Base-by-base conservation (phyloP, 306 rosid species). In the Citrullus colocynthis region DNA sequence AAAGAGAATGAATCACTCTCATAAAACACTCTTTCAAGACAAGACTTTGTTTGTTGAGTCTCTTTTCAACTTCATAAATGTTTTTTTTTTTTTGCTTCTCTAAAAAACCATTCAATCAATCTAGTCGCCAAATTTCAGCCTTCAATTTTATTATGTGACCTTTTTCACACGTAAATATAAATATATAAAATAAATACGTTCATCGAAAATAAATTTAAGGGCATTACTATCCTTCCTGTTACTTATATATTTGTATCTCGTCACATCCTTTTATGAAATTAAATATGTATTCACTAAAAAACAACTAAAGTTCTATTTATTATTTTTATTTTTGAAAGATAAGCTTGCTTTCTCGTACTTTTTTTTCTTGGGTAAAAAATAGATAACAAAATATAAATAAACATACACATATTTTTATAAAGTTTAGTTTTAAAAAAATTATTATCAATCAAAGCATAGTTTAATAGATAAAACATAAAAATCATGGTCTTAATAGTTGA, bases 111-210 rank as follows among this genome's bases (percentile, higher is more conserved):
- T 74, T 51, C 77, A 74, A 49, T 74, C 77, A 74, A 74, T 51
- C 62, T 32, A 7, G 77, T 74, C 77, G 17, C 77, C 77, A 74
- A 74, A 48, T 72, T 72, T 71, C 76, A 71, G 76, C 77, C 37
- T 49, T 30, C 77, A 73, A 51, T 49, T 24, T 73, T 15, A 73
- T 28, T 73, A 73, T 9, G 28, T 70, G 44, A 73, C 77, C 77
- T 73, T 45, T 73, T 73, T 48, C 28, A 17, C 61, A 73, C 77
- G 77, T 67, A 67, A 67, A 67, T 20, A 67, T 42, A 39, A 41
- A 41, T 42, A 37, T 39, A 37, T 65, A 37, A 65, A 65, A 18
- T 65, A 65, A 18, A 65, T 65, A 65, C 8, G 1, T 37, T 24
- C 11, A 63, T 63, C 45, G 16, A 34, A 7, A 11, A 6, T 15